Percentiles rank a stretch among this genome's conserved stretches.
Conservation (phyloP, 169 alveolate species). For the Plasmodium berghei region DNA sequence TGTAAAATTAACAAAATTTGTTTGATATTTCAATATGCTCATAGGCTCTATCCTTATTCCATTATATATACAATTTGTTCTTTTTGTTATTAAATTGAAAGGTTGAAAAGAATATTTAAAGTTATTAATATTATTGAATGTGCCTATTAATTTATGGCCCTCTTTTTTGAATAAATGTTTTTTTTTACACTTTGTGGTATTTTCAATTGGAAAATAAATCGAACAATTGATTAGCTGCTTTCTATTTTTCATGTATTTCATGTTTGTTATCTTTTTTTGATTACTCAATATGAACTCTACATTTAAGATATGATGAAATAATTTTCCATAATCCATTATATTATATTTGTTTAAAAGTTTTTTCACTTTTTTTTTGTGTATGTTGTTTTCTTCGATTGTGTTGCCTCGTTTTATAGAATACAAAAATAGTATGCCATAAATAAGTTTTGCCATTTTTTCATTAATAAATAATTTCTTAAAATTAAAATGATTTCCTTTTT, state of each 20-base stretch:
- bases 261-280: background rate
- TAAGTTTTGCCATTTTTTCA: slow-evolving; percentile 1
- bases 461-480: background rate
- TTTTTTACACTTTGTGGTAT: no score
- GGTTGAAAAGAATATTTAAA: no score
- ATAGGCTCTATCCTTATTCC: no score
- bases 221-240: no score
- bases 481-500: slow-evolving; percentile 13
- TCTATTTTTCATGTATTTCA: background rate
- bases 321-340: slow-evolving; percentile 13
- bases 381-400: background rate
- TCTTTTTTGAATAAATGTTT: no score
- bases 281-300: slow-evolving; percentile 6
- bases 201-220: no score
- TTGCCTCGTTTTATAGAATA: background rate
- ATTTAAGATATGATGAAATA: slow-evolving; percentile 17
- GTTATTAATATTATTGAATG: no score
- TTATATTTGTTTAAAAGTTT: background rate
- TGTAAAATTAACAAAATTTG: no score
- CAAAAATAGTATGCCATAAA: background rate
- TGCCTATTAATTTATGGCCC: no score
- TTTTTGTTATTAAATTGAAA: no score
- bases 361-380: background rate
- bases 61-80: no score
- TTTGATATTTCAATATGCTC: no score